These are phyloP conservation scores for Melaleuca alternifolia DNA, from an alignment of 345 rosid genomes.

Conservation along the genomic window DNA sequence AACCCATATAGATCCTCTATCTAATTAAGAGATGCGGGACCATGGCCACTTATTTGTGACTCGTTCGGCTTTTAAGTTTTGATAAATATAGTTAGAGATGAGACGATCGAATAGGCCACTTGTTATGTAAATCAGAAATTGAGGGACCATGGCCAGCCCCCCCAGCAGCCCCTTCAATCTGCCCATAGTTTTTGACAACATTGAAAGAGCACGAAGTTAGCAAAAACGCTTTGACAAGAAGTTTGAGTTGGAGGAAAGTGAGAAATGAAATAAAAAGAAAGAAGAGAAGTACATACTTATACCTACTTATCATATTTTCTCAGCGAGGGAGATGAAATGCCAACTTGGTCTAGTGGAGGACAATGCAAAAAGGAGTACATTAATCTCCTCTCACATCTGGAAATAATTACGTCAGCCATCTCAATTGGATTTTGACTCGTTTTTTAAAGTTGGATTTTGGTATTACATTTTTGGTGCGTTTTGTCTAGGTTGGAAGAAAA, in stretches of 20 bases:
- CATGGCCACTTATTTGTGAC: background rate
- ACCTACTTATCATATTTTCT: no score
- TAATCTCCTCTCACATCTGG: background rate
- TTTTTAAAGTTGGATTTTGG: background rate
- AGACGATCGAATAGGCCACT: background rate
- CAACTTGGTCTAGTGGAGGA: background rate
- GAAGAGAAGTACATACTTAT: background rate
- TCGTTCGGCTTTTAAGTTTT: background rate
- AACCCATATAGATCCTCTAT: background rate
- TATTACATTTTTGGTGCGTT: background rate
- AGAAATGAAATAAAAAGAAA: background rate
- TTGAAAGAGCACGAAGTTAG: background rate
- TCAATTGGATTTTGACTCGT: background rate
- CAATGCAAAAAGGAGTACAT: background rate
- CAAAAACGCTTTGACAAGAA: background rate
- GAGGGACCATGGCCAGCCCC: background rate
- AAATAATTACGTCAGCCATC: background rate
- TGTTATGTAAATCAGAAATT: background rate
- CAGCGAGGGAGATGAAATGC: background rate
- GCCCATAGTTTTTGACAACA: background rate
- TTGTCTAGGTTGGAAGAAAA: conserved; percentile 64
- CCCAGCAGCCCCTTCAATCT: background rate
- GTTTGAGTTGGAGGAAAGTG: background rate
- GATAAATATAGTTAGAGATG: background rate
- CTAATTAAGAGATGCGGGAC: background rate